These are phyloP conservation scores for Hordeum vulgare DNA, from an alignment of 176 grass and related monocot species.

Conservation along the genomic window MorexV3_pseudomolecules_assembly NC_058524.1:9129492-9129991, in stretches of 20 bases:
- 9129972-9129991: slow-evolving; percentile 4
- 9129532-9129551: background rate
- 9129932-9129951: background rate
- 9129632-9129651: background rate
- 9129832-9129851: background rate
- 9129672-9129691: background rate
- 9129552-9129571: background rate
- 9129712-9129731: background rate
- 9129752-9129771: background rate
- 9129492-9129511: background rate
- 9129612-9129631: background rate
- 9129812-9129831: background rate
- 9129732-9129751: background rate
- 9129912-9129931: background rate
- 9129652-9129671: background rate
- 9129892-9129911: background rate
- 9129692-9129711: background rate
- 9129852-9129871: background rate
- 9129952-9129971: background rate
- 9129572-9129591: background rate
- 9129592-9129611: background rate
- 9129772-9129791: background rate
- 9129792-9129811: background rate
- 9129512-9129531: background rate
- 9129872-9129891: background rate